phyloP scores from a whole-genome alignment of 2,329 filamentous ascomycete genomes.

The Fusarium concolor region DNA sequence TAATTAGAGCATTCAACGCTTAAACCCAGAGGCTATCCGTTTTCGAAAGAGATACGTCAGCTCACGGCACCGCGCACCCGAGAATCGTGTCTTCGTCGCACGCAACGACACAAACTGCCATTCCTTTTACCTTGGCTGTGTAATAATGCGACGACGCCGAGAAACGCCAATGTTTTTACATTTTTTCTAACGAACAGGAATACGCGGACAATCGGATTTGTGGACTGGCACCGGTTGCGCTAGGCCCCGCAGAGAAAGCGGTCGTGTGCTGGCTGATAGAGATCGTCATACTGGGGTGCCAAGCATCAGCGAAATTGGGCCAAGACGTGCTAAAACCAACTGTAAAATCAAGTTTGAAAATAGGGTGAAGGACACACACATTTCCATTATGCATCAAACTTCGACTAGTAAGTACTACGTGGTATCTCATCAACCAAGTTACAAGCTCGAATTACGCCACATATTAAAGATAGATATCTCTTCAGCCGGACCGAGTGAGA shows the following conservation, averaged over 20 bases:
- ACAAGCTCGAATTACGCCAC: no score
- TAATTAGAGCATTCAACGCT: not conserved
- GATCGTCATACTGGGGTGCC: constrained; percentile 15
- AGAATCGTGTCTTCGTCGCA: not conserved
- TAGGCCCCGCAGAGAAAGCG: constrained; percentile 21
- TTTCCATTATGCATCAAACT: not conserved
- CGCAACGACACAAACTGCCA: not conserved
- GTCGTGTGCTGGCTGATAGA: constrained; percentile 30
- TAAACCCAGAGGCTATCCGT: constrained; percentile 16
- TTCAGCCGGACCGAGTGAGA: not conserved
- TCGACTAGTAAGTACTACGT: no score
- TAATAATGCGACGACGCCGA: constrained; percentile 17
- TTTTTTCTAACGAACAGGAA: not conserved
- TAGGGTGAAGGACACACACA: not conserved
- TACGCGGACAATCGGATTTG: constrained; percentile 11
- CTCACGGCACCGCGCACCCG: constrained; percentile 30
- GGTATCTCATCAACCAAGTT: no score
- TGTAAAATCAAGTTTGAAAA: constrained; percentile 21
- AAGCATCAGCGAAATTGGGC: constrained; percentile 33
- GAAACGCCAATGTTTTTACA: constrained; percentile 26
- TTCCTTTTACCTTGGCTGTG: constrained; percentile 24
- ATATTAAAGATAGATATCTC: constrained; percentile 1
- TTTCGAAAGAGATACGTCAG: constrained; percentile 15
- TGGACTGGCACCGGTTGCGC: constrained; percentile 22
- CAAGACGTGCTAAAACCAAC: constrained; percentile 17